These are phyloP conservation scores for Apophysomyces sp. DNA, from an alignment of 371 early-diverging fungal species.

Conservation along the genomic window DNA sequence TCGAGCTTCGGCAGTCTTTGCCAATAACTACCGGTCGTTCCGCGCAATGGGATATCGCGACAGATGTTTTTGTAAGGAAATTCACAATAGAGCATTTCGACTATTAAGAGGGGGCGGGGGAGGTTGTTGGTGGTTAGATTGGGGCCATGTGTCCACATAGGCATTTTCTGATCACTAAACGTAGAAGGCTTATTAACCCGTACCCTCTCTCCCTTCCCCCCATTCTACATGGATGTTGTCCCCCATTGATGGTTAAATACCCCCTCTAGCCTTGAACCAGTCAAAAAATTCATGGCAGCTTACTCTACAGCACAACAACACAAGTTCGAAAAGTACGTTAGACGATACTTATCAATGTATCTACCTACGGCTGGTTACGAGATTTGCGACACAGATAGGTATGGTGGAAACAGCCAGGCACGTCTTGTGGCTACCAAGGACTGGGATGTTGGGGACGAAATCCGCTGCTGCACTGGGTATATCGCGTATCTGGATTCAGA, in stretches of 20 bases:
- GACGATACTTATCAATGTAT: slow-evolving; percentile 42
- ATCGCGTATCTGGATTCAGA: slow-evolving; percentile 63
- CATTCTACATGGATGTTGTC: background rate
- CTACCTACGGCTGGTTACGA: slow-evolving; percentile 78
- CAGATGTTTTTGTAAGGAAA: too few relatives aligned
- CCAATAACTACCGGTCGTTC: too few relatives aligned
- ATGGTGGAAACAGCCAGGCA: slow-evolving; percentile 73
- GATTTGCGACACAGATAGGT: slow-evolving; percentile 66
- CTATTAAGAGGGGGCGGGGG: too few relatives aligned
- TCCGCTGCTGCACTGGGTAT: slow-evolving; percentile 69
- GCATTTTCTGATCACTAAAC: background rate
- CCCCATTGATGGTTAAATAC: too few relatives aligned
- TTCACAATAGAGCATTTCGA: too few relatives aligned
- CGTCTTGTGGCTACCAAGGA: slow-evolving; percentile 72
- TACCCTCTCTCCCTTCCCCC: background rate
- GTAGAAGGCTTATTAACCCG: background rate
- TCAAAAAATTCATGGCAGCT: slow-evolving; percentile 15
- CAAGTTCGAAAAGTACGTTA: slow-evolving; percentile 28
- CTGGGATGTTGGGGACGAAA: slow-evolving; percentile 71
- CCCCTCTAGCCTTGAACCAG: slow-evolving; percentile 29
- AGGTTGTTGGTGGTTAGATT: too few relatives aligned
- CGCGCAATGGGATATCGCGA: too few relatives aligned
- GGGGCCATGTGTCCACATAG: too few relatives aligned
- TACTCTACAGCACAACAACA: slow-evolving; percentile 11
- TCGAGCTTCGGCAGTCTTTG: too few relatives aligned